A percentile compares a stretch with the other conserved stretches of the same genome.
These are phyloP conservation scores for Mycena galericulata DNA, from an alignment of 768 basidiomycete genomes.

Conservation along the genomic window DNA sequence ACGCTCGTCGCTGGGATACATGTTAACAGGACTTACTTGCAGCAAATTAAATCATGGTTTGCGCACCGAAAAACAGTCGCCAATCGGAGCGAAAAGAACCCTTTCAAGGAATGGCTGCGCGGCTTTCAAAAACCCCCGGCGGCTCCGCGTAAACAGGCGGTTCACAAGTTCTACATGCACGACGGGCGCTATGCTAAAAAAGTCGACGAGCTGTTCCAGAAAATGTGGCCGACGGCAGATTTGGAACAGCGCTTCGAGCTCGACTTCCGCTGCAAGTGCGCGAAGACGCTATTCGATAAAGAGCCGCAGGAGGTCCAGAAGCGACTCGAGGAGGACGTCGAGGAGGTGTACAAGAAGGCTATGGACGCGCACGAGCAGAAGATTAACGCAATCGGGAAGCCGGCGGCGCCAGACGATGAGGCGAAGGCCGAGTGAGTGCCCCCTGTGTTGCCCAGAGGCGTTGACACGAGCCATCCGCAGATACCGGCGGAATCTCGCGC, in stretches of 20 bases:
- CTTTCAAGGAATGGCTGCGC: not conserved
- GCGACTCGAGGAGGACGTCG: not conserved
- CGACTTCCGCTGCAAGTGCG: constrained; percentile 1
- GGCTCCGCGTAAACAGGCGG: not conserved
- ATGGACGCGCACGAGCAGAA: not conserved
- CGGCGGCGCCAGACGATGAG: not conserved
- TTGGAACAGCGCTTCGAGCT: not conserved
- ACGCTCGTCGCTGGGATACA: not conserved
- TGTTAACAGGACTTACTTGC: not conserved
- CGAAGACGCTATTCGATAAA: not conserved
- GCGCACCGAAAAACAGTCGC: not conserved
- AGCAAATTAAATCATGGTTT: constrained; percentile 9
- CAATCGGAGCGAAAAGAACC: not conserved
- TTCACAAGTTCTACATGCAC: constrained; percentile 8
- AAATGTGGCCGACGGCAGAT: not conserved
- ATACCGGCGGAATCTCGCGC: not conserved
- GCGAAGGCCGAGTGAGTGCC: not conserved
- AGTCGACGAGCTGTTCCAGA: not conserved
- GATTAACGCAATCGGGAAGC: not conserved
- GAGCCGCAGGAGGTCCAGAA: not conserved
- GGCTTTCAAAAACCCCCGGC: not conserved
- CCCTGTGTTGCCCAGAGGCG: not conserved
- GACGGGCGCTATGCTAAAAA: not conserved
- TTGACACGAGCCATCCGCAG: not conserved
- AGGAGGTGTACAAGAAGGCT: not conserved